phyloP scores from a whole-genome alignment of 2,329 filamentous ascomycete species.

The Trichothecium sympodiale region DNA sequence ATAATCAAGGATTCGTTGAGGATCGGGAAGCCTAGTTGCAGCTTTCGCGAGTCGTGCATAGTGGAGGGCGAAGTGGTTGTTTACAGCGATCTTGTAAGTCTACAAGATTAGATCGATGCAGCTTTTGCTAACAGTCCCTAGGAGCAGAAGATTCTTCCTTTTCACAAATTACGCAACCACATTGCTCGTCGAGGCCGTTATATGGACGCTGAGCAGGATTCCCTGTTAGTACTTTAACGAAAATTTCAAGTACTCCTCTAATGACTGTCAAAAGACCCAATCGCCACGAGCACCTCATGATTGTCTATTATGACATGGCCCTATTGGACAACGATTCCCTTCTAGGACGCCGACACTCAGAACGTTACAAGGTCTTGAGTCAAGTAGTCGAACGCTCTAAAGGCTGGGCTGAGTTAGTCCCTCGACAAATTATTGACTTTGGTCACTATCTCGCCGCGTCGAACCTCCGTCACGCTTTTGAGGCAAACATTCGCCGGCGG shows the following conservation, averaged over 20 bases:
- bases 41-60: slow-evolving; percentile 56
- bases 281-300: slow-evolving; percentile 46
- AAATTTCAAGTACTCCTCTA: not conserved
- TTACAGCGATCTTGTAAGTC: slow-evolving; percentile 50
- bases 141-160: slow-evolving; percentile 55
- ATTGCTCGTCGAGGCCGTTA: slow-evolving; percentile 61
- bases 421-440: slow-evolving; percentile 60
- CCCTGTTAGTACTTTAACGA: slow-evolving; percentile 36
- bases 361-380: slow-evolving; percentile 49
- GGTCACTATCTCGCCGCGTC: slow-evolving; percentile 35
- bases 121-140: slow-evolving; percentile 15
- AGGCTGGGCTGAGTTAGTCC: slow-evolving; percentile 56
- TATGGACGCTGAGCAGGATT: slow-evolving; percentile 58
- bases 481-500: slow-evolving; percentile 49
- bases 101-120: not conserved
- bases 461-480: slow-evolving; percentile 53
- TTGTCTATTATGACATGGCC: slow-evolving; percentile 49
- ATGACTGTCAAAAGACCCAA: slow-evolving; percentile 26
- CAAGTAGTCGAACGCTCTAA: slow-evolving; percentile 36
- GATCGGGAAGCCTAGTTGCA: slow-evolving; percentile 47
- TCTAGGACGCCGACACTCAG: slow-evolving; percentile 39
- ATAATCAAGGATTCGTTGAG: slow-evolving; percentile 54
- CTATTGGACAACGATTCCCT: slow-evolving; percentile 43
- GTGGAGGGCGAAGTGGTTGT: slow-evolving; percentile 76
- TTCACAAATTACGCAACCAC: slow-evolving; percentile 75